Evolutionary conservation across 2,329 filamentous ascomycete genomes (phyloP), one percentile per base, ranked within the genome.

Genomic region (Macrophomina phaseolina): DNA sequence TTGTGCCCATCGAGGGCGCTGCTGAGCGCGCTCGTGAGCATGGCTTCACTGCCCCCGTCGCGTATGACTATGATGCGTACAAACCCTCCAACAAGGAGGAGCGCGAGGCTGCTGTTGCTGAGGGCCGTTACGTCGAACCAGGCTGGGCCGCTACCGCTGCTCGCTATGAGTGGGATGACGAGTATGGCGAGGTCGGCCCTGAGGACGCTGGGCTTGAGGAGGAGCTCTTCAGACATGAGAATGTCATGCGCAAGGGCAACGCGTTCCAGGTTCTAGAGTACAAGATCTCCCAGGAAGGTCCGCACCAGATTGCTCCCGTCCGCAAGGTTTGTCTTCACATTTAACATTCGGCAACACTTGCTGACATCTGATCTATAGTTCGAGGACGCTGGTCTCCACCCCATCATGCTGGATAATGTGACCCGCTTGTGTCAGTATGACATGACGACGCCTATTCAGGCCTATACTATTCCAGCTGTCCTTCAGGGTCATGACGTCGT

Each of bases 121-220:
- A 46, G 36, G 61, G 55, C 14, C 42, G 48, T 18, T 55, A 45
- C 52, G 14, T 48, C 36, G 61, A 67, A 52, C 68, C 69, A 1
- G 38, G 46, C 6, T 88, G 83, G 87, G 81, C 83, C 62, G 81
- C 82, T 45, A 86, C 86, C 65, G 89, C 88, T n/a, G 80, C 76
- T 0, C 83, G 91, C 51, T 98, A 98, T 72, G 87, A 94, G 73
- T 98, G 91, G 91, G 85, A 89, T 18, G 93, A 93, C 11, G 92
- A 97, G 2, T 91, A 86, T 71, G 95, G 94, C 2, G 94, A 98
- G 48, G 83, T 99, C 64, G 94, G 90, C 6, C 93, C 93, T 0
- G 83, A 82, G 60, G 86, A 89, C 64, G 81, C 85, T 0, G 86
- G 88, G 56, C 86, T 99, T 0, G 94, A 98, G 81, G 72, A 85